Base-by-base conservation (phyloP, 177 flowering plant species). In the Telopea speciosissima region DNA sequence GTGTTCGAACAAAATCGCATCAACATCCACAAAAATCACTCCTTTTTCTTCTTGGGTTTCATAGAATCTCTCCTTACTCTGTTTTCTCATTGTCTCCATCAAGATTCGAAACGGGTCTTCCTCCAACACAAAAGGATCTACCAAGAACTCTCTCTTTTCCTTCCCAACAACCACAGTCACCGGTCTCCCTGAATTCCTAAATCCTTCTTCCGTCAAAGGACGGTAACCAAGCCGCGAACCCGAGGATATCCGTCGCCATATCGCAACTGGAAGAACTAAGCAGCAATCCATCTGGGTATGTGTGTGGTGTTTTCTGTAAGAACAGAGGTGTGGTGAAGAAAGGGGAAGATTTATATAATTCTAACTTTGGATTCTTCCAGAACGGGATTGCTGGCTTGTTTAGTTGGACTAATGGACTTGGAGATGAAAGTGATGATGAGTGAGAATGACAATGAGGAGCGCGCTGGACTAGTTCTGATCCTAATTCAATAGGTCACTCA, bases 1-100 rank as follows among this genome's bases (percentile, higher is more conserved):
- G 65, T 90, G 97, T 72, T 92, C 97, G 67, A 92, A 92, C 83
- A 92, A 76, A 56, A 92, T 90, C 9, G 93, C 82, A 80, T 92
- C 97, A 23, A 90, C 90, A 75, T 86, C 88, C n/a, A 88, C 86
- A 31, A 81, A 89, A 11, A 90, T 78, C 71, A 84, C 86, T 62
- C 78, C 72, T 61, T 77, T 78, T 31, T 68, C 65, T 61, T 67
- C 60, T 17, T 28, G 31, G 31, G 52, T 54, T 17, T 2, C 45
- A 4, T 19, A 42, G 10, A 54, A 19, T 49, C 61, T 67, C 62
- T 63, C 59, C 60, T 49, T 70, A 19, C 70, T 44, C 65, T 67
- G 75, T 69, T 66, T 76, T 69, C 68, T 80, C 77, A 74, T 69
- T 67, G 66, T 68, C n/a, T 83, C 86, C 2, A 92, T 77, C 85